Evolutionary conservation across 805 yeast species (phyloP), one percentile per base, ranked within the genome.

Genomic region (Torulaspora franciscae): DNA sequence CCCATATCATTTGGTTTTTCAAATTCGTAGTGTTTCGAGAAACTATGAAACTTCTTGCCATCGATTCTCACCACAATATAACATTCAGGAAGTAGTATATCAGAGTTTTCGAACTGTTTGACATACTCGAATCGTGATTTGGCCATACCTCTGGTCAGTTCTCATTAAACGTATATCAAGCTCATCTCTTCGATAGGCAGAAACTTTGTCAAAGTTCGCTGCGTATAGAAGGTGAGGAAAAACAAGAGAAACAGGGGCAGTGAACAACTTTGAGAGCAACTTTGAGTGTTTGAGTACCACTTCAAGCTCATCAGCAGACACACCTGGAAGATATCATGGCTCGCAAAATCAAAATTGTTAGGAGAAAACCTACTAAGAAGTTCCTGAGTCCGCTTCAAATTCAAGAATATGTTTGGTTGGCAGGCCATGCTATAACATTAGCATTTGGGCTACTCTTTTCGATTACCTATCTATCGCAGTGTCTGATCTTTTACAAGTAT

Each of bases 31-130:
- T 69, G 67, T 29, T 74, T 74, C 2, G 95, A 81, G 55, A 93
- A 83, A 55, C 80, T 82, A 66, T 93, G 99, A 62, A 93, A 93
- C 19, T 96, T 95, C 51, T 93, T 77, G 1, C 99, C 99, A 59
- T 93, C 99, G 0, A 93, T 80, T 34, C 99, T 73, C 2, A 93
- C 77, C 7, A 93, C 83, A 7, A 93, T 80, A 64, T 81, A 82
- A 0, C 95, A 80, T 46, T 87, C 83, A 1, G 90, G 96, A 0
- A 93, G 73, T 4, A 93, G 72, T 25, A 68, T 66, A 52, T 79
- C 79, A 46, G 85, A 91, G 26, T 77, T 69, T 63, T 93, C 99
- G 64, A 87, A 93, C 43, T 68, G 66, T 55, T 79, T 81, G 35
- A 90, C 98, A 62, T 91, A 93, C 61, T 90, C 96, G 61, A 76